Percentiles rank a stretch among this genome's conserved stretches.
phyloP scores from a whole-genome alignment of 768 basidiomycete species.

The Suillus tomentosus region DNA sequence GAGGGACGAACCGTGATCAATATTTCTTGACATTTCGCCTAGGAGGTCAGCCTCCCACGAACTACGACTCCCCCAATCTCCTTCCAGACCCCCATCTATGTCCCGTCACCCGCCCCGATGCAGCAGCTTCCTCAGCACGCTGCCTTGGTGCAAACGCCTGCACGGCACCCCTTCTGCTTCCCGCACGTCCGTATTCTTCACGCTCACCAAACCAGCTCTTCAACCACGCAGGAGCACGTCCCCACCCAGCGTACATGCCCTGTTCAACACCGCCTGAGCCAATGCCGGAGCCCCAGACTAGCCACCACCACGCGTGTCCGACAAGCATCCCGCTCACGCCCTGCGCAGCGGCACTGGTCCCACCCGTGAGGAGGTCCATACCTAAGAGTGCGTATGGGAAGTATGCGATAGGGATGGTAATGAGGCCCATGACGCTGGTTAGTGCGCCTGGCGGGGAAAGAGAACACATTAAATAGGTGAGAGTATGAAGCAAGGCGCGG shows the following conservation, averaged over 20 bases:
- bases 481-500: constrained; percentile 63
- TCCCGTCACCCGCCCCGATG: constrained; percentile 29
- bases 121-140: constrained; percentile 23
- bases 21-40: not conserved
- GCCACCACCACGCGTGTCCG: constrained; percentile 85
- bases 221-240: constrained; percentile 63
- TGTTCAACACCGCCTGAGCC: constrained; percentile 39
- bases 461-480: constrained; percentile 68
- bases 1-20: not conserved
- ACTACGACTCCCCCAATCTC: constrained; percentile 42
- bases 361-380: constrained; percentile 69
- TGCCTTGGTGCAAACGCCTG: constrained; percentile 59
- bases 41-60: not conserved
- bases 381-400: constrained; percentile 74
- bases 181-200: constrained; percentile 33
- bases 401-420: constrained; percentile 72
- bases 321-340: constrained; percentile 70
- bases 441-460: constrained; percentile 67
- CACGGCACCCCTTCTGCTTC: constrained; percentile 49
- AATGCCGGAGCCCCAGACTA: constrained; percentile 52
- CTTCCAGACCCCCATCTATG: constrained; percentile 58
- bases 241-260: constrained; percentile 43
- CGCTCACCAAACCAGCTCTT: constrained; percentile 46
- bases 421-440: constrained; percentile 77
- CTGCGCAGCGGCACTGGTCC: constrained; percentile 54